These are phyloP conservation scores for Colletotrichum australisinense DNA, from an alignment of 2,329 filamentous ascomycete genomes.

Conservation along the genomic window DNA sequence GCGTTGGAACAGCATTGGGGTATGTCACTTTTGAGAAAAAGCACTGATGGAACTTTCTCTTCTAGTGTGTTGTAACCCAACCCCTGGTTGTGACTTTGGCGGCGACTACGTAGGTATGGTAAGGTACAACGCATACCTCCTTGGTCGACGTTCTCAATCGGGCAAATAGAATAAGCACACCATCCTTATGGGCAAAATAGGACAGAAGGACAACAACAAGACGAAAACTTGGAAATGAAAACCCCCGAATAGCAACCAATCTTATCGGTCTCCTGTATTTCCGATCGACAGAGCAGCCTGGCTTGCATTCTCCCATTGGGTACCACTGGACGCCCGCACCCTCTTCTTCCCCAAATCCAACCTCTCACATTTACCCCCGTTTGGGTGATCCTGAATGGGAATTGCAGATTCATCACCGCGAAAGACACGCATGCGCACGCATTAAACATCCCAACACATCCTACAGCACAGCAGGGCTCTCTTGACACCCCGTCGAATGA, in stretches of 20 bases:
- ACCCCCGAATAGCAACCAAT: neutral
- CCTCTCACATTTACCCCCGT: neutral
- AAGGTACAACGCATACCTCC: neutral
- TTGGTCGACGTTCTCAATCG: neutral
- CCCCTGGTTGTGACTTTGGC: neutral
- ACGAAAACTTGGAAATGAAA: neutral
- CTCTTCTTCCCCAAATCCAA: neutral
- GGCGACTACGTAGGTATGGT: too few relatives aligned
- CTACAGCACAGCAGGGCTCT: neutral
- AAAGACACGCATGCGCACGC: neutral
- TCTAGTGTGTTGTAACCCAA: neutral
- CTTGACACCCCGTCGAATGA: neutral
- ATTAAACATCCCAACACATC: neutral
- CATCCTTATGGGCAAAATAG: neutral
- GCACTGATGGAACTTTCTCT: neutral
- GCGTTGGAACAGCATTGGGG: neutral
- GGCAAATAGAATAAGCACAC: neutral
- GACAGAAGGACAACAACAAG: too few relatives aligned
- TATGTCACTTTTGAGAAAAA: neutral
- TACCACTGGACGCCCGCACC: neutral
- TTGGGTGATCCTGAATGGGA: neutral
- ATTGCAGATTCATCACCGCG: neutral
- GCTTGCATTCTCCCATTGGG: neutral
- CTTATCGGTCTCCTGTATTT: neutral
- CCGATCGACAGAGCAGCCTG: neutral